Evolutionary conservation across 768 basidiomycete species (phyloP), one percentile per base, ranked within the genome.

Genomic region (Plicaturopsis crispa): DNA sequence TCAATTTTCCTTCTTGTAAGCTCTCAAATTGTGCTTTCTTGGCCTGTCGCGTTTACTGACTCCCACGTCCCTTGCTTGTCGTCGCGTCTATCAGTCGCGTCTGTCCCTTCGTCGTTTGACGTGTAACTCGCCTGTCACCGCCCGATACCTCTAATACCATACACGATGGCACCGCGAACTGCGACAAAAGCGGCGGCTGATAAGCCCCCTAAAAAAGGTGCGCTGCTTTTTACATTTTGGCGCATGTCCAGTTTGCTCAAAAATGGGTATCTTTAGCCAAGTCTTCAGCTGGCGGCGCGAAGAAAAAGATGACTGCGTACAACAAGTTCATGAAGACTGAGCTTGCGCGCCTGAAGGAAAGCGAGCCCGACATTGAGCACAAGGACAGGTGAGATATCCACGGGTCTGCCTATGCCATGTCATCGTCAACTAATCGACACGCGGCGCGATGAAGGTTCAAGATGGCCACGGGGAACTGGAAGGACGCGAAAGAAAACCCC

Each of bases 291-390:
- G 69, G 73, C 14, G 62, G 46, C 31, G 66, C 59, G 62, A 52
- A 73, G 69, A 57, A 84, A 70, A 73, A 74, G 57, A 63, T 84
- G 33, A 78, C 78, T 24, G 70, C 74, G 11, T 89, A 83, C 62
- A 88, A 88, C 56, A 83, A 80, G 56, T 89, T 81, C 56, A 66
- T 86, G 82, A 76, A 84, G 69, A 64, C 71, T 16, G 84, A 87
- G 56, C 78, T 87, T 70, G 78, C 79, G 23, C 79, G 82, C 41
- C 68, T 88, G 56, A 87, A 84, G 67, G 80, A 82, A 49, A 65
- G 74, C 13, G 72, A 86, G 46, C 85, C 85, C 22, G 72, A 80
- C 38, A 72, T 85, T 51, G 51, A 69, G 22, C 85, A 87, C 61
- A 76, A 76, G 54, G 83, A 85, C 43, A 70, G 85, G 84, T 87